Base-by-base conservation (phyloP, 495 filamentous ascomycete species). In the Platismatia glauca region DNA sequence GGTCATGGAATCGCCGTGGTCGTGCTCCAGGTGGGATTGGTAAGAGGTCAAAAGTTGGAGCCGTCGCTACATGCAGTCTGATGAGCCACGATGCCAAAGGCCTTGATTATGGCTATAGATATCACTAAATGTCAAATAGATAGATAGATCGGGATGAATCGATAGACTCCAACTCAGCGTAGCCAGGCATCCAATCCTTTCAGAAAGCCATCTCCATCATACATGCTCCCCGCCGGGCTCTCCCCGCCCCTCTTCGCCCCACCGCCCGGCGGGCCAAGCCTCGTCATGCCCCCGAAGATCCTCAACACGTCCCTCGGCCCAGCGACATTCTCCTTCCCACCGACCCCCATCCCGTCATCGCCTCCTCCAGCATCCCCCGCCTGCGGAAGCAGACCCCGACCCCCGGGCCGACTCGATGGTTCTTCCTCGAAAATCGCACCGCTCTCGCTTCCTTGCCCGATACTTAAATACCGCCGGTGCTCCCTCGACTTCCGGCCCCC, bases 171-270 rank as follows among this genome's bases (percentile, higher is more conserved):
- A n/a, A n/a, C 5, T 35, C 35, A 46, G 31, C 16, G 37, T 5
- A 43, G 22, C 16, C 39, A 7, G n/a, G 38, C 27, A 20, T 46
- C 44, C n/a, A 52, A 24, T 65, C 80, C 79, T 58, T 72, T 75
- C 58, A 80, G 59, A 63, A 81, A 80, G 13, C 79, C 79, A 58
- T 79, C 75, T 15, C 74, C 71, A 64, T 81, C 79, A 62, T 81
- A 81, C 57, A 80, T 59, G 66, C 79, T 80, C 20, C 67, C 55
- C 8, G 1, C n/a, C 15, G 50, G 50, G 12, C 50, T 35, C 29
- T 57, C 38, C 33, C 16, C 43, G 22, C 43, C 5, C n/a, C 43
- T 22, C 5, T 34, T 18, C 7, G 0, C 46, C 12, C 41, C 31
- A 55, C 15, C 3, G 33, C 44, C 9, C 59, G 27, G 37, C 27